Base-by-base conservation (phyloP, 1,139 yeast species). In the Yamadazyma epiphylla region DNA sequence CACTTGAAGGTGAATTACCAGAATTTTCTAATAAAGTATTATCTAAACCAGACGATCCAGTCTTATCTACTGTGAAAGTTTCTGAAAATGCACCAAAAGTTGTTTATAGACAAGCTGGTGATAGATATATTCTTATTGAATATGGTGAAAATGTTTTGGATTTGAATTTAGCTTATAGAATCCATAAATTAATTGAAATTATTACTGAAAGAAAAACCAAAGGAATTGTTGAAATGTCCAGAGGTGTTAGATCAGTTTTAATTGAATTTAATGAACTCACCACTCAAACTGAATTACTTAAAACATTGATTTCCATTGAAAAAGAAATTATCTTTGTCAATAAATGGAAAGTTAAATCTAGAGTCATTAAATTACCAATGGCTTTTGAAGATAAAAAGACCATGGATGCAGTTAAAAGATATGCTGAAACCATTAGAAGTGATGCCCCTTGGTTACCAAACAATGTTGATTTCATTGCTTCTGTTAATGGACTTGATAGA, bases 401-500 rank as follows among this genome's bases (percentile, higher is more conserved):
- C 3, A 64, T 89, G 48, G 89, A 77, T 42, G 95, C 96, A 24
- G 97, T 88, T 26, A 75, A 76, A 42, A 75, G 97, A 57, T 91
- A 91, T 59, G 78, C 80, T 55, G 97, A 91, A 63, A 91, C 98
- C 6, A 88, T 91, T 48, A 74, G 97, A 49, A 73, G 94, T 17
- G 77, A 77, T 33, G 98, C 97, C 8, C 97, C 97, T 28, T 91
- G 97, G 97, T 70, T 91, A 51, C 97, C 98, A 42, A 89, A 88
- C 64, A 91, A 91, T 51, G 96, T 89, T 42, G 97, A 91, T 55
- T 91, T 91, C 60, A 76, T 91, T 58, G 95, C 95, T 24, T 75
- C 77, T 40, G 86, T 89, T 39, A 91, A 91, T 54, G 94, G 83
- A 13, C 70, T 89, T 28, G 74, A 74, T 33, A 78, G 96, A 47